Base-by-base conservation (phyloP, 345 rosid species). In the Pistacia integerrima region DNA sequence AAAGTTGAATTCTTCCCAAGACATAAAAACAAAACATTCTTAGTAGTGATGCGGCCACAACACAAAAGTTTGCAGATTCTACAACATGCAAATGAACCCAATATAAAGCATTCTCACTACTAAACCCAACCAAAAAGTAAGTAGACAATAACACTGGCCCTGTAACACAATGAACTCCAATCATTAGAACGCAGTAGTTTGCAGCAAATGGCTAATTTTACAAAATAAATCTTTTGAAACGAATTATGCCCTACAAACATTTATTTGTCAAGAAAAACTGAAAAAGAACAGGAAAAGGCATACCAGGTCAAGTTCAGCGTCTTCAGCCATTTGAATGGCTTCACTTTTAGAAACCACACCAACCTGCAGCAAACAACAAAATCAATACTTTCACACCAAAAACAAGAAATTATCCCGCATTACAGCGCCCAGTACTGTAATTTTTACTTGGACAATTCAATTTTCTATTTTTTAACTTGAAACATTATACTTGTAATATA, bases 241-340 rank as follows among this genome's bases (percentile, higher is more conserved):
- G 13, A 28, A 14, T 28, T 20, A 52, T 16, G 10, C 9, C 22
- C 22, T 8, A 59, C 25, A 25, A 16, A 46, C 4, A 58, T 38
- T 14, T 54, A 25, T 20, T 41, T 6, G 13, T 22, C 35, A 22
- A 41, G 51, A 33, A 36, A 20, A 3, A 41, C 4, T 35, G 11
- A 4, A 35, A 12, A 57, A 58, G 5, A 58, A 73, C 59, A 5
- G 36, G 51, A 58, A 66, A 74, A 4, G 41, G 41, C 82, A 79
- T 89, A 93, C 97, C 98, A 96, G 77, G 84, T 96, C 96, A 72
- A 95, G 97, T 75, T 88, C 93, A 71, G 92, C 90, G 75, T 89
- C 96, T 30, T 86, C 97, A 76, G 99, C 99, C 86, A 85, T 90
- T 85, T 83, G 86, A 74, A 91, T 82, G 14, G 99, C 99, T 77